Conservation (phyloP, 2,329 filamentous ascomycete species). For the Amesomyces nigricolor region DNA sequence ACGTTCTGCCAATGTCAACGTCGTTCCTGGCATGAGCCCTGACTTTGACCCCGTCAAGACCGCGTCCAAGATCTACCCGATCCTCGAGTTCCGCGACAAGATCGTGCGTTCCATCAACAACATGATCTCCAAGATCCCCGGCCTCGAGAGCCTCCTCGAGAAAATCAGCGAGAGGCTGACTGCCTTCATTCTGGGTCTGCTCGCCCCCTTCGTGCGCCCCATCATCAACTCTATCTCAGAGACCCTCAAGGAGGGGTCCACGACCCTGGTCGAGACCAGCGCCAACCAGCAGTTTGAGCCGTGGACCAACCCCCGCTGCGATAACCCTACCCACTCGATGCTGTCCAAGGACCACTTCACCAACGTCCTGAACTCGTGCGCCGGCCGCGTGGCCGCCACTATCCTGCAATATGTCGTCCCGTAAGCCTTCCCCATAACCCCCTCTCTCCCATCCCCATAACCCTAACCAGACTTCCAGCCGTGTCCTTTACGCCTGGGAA, state of each 20-base stretch:
- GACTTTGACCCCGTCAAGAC: constrained; percentile 74
- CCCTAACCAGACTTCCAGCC: constrained; percentile 36
- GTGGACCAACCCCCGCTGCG: constrained; percentile 70
- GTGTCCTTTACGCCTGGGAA: constrained; percentile 89
- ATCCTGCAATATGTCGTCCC: constrained; percentile 85
- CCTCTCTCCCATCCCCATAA: background rate
- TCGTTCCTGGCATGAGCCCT: constrained; percentile 68
- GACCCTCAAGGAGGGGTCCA: constrained; percentile 78
- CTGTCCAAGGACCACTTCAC: constrained; percentile 81
- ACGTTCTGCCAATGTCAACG: constrained; percentile 41
- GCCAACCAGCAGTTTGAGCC: constrained; percentile 72
- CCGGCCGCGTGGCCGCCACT: constrained; percentile 65
- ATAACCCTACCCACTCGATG: constrained; percentile 77
- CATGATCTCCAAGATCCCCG: constrained; percentile 86
- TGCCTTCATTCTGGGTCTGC: constrained; percentile 81
- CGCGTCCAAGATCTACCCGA: constrained; percentile 82
- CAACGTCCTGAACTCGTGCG: constrained; percentile 70
- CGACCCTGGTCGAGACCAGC: constrained; percentile 61
- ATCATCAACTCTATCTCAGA: constrained; percentile 85
- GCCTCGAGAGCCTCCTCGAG: constrained; percentile 82
- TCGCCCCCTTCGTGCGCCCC: constrained; percentile 87
- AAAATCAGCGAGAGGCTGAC: constrained; percentile 91
- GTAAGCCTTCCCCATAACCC: constrained; percentile 37
- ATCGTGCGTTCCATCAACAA: constrained; percentile 82
- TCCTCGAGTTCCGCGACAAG: constrained; percentile 87